These are phyloP conservation scores for Fusarium sp. DNA, from an alignment of 2,329 filamentous ascomycete genomes.

Conservation along the genomic window DNA sequence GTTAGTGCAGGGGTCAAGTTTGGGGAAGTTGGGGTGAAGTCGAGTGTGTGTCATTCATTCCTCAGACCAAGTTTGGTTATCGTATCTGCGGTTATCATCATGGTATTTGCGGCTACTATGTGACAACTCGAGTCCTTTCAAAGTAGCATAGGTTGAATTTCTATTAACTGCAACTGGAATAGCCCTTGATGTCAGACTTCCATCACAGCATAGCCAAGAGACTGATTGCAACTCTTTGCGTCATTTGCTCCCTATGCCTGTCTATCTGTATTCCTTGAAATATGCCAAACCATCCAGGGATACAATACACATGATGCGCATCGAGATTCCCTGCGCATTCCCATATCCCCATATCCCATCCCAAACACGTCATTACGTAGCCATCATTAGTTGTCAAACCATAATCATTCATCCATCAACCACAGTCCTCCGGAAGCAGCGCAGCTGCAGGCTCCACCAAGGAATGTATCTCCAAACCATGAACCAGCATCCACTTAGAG, in stretches of 20 bases:
- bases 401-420: constrained; percentile 43
- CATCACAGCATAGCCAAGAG: constrained; percentile 2
- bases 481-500: constrained; percentile 16
- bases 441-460: constrained; percentile 32
- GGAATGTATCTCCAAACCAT: constrained; percentile 25
- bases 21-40: constrained; percentile 35
- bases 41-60: constrained; percentile 12
- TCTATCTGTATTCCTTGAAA: constrained; percentile 24
- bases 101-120: background rate
- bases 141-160: constrained; percentile 1
- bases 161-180: constrained; percentile 5
- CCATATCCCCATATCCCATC: constrained; percentile 15
- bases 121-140: background rate
- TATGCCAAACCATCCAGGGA: constrained; percentile 11
- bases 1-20: constrained; percentile 31
- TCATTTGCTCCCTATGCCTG: constrained; percentile 14
- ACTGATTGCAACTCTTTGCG: constrained; percentile 12
- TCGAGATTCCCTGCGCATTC: background rate
- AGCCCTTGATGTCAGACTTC: background rate
- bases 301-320: constrained; percentile 9
- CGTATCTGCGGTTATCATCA: background rate
- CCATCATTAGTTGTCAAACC: constrained; percentile 42
- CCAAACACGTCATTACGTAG: constrained; percentile 34
- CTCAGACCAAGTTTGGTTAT: constrained; percentile 8
- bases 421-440: constrained; percentile 27